Evolutionary conservation across 371 early-diverging fungal species (phyloP), one percentile per base, ranked within the genome.

Genomic region (Lichtheimia corymbifera): DNA sequence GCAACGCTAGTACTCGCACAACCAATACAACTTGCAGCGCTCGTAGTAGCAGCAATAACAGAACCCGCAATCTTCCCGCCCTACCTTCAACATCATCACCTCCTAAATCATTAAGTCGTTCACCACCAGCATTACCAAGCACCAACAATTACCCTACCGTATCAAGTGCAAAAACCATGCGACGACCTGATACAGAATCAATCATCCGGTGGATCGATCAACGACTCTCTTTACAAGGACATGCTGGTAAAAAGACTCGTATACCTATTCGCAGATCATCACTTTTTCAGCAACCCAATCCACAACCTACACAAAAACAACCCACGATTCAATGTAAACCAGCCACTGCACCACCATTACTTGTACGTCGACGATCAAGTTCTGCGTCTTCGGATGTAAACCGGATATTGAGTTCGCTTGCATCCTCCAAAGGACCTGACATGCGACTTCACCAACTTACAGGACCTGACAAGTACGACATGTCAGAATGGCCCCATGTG

Each of bases 401-500:
- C 1, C 51, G 52, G 13, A 30, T 56, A 15, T 40, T 56, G 9
- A 18, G 24, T 14, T 55, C 57, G 2, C 20, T 50, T 6, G 18
- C 41, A n/a, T 15, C 55, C 22, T 5, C 44, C 35, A 6, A 15
- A 27, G 18, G 25, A 22, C 43, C 28, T 50, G 54, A 30, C 17
- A 20, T 22, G 9, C 17, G 13, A n/a, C 27, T 14, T 40, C 56
- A 20, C 4, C 59, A 49, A 9, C 49, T 27, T 4, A 43, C 52
- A 18, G 41, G 47, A 14, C 45, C 41, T 20, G 49, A 62, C 51
- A 67, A 58, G 44, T 62, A 58, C 24, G 62, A 66, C 42, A 28
- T 50, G 14, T 14, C n/a, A 12, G 60, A 69, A 27, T 66, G 66
- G 73, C 73, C 80, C 0, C 65, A 70, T 62, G 69, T 77, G 1